These are phyloP conservation scores for Chaetomium sp. DNA, from an alignment of 2,329 filamentous ascomycete genomes.

Conservation along the genomic window DNA sequence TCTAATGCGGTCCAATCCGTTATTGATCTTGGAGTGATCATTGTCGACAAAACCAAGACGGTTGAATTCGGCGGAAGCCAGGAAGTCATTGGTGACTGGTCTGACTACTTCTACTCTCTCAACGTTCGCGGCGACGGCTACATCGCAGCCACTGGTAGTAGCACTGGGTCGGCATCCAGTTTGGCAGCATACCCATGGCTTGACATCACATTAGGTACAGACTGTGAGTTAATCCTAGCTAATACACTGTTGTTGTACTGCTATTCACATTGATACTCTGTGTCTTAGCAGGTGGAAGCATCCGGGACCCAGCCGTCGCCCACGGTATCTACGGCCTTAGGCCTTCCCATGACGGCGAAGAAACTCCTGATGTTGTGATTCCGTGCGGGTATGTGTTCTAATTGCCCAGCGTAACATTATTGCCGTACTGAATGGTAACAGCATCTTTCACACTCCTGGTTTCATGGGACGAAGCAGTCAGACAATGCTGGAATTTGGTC, in stretches of 20 bases:
- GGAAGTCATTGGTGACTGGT: background rate
- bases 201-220: background rate
- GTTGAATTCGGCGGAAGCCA: background rate
- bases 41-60: background rate
- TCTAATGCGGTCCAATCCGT: background rate
- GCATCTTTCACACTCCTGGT: background rate
- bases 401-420: background rate
- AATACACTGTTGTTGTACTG: background rate
- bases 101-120: background rate
- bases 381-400: background rate
- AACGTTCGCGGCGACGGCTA: background rate
- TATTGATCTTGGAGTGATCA: background rate
- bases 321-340: background rate
- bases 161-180: background rate
- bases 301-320: background rate
- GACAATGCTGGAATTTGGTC: background rate
- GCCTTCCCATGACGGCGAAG: background rate
- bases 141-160: background rate
- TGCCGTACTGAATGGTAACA: background rate
- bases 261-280: too few species aligned
- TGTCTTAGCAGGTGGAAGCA: background rate
- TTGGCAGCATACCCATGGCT: background rate
- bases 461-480: background rate
- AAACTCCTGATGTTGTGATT: background rate
- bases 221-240: background rate